Percentiles rank a stretch among this genome's conserved stretches.
These are phyloP conservation scores for Prototheca cutis DNA, from an alignment of 163 green algal genomes.

Conservation along the genomic window DNA sequence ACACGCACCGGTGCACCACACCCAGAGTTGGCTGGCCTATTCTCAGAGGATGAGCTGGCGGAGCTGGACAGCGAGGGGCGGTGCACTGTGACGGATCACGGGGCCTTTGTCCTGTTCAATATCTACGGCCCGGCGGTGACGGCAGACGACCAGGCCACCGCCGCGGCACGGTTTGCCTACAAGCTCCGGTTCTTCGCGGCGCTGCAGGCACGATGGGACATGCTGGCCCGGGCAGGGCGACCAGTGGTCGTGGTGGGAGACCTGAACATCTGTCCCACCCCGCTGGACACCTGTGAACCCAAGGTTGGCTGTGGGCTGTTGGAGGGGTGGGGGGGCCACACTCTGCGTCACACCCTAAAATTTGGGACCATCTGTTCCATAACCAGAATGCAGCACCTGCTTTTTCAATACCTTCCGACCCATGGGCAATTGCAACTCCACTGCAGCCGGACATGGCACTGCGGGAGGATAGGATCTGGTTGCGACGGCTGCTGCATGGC, in stretches of 20 bases:
- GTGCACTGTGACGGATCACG: slow-evolving; percentile 59
- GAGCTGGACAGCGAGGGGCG: slow-evolving; percentile 61
- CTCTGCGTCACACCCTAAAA: too few species aligned
- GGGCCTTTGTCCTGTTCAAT: slow-evolving; percentile 67
- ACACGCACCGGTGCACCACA: too few species aligned
- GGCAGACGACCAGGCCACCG: slow-evolving; percentile 25
- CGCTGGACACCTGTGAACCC: slow-evolving; percentile 20
- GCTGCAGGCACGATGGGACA: slow-evolving; percentile 9
- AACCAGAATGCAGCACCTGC: too few species aligned
- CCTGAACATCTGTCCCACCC: slow-evolving; percentile 57
- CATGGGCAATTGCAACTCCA: not conserved
- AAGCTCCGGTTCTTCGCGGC: slow-evolving; percentile 50
- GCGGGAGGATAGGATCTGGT: slow-evolving; percentile 14
- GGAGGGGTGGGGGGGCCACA: too few species aligned
- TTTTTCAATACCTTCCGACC: not conserved
- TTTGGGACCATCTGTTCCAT: too few species aligned
- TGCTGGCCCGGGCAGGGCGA: slow-evolving; percentile 15
- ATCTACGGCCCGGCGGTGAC: slow-evolving; percentile 70
- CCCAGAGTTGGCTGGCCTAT: not conserved
- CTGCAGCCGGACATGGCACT: too few species aligned
- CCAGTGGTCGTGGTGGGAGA: slow-evolving; percentile 61
- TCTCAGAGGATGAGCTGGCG: slow-evolving; percentile 13
- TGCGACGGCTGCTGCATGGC: slow-evolving; percentile 26
- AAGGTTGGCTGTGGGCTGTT: slow-evolving; percentile 1
- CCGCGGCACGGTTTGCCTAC: slow-evolving; percentile 43